Percentiles rank a stretch among this genome's conserved stretches.
Conservation (phyloP, 2,329 filamentous ascomycete species). For the Aspergillus brunneoviolaceus region DNA sequence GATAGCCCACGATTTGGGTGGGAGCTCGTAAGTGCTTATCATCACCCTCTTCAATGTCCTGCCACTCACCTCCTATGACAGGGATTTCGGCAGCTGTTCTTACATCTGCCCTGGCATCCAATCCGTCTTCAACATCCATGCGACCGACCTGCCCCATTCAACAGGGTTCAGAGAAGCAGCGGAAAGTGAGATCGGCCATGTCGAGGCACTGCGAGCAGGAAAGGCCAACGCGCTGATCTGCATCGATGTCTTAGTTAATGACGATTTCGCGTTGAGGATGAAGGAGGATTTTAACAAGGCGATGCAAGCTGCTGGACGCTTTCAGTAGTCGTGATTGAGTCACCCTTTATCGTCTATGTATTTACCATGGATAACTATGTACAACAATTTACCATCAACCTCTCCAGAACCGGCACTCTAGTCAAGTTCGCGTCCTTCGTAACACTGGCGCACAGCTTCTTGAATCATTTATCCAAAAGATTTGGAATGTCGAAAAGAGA, state of each 20-base stretch:
- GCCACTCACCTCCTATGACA: not conserved
- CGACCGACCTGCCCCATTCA: not conserved
- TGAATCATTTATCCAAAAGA: too few species aligned
- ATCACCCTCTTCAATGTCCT: accelerated
- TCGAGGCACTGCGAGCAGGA: not conserved
- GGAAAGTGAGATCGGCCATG: not conserved
- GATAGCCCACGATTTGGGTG: not conserved
- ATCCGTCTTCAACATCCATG: not conserved
- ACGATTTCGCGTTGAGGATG: not conserved
- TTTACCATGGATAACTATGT: too few species aligned
- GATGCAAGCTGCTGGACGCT: not conserved
- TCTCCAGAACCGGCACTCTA: too few species aligned
- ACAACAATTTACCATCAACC: too few species aligned
- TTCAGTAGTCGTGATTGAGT: not conserved
- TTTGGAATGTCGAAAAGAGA: too few species aligned
- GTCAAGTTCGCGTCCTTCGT: too few species aligned
- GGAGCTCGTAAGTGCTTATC: not conserved
- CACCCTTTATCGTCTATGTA: too few species aligned
- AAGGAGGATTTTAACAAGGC: not conserved
- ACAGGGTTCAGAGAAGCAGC: not conserved
- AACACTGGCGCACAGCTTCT: too few species aligned
- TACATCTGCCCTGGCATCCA: slow-evolving; percentile 2
- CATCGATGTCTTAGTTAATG: not conserved
- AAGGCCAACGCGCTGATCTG: not conserved
- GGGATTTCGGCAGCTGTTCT: slow-evolving; percentile 3